Conservation (phyloP, 495 filamentous ascomycete genomes). For the Elaphomyces granulatus region DNA sequence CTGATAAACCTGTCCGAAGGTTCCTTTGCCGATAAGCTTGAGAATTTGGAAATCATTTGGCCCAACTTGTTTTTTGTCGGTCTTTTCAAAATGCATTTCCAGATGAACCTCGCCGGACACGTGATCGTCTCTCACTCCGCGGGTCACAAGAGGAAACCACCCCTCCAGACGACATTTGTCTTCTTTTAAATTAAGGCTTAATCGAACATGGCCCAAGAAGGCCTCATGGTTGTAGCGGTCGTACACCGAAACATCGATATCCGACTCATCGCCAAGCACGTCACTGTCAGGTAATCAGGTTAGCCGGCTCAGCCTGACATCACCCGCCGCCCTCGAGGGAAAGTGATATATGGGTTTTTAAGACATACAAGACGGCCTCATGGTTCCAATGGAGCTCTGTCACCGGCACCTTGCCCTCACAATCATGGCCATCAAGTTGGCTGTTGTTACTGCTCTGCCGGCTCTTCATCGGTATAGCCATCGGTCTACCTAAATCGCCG, state of each 20-base stretch:
- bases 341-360: constrained; percentile 1
- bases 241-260: constrained; percentile 89
- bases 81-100: constrained; percentile 71
- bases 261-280: constrained; percentile 81
- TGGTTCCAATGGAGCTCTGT: constrained; percentile 93
- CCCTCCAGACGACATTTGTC: constrained; percentile 58
- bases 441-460: constrained; percentile 91
- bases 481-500: constrained; percentile 63
- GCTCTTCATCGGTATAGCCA: constrained; percentile 93
- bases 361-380: constrained; percentile 80
- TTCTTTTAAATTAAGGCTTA: constrained; percentile 51
- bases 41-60: constrained; percentile 95
- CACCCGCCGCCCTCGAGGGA: constrained; percentile 2
- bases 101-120: constrained; percentile 88
- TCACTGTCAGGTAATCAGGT: constrained; percentile 44
- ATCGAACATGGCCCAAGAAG: constrained; percentile 80
- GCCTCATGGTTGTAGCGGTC: constrained; percentile 74
- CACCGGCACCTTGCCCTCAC: constrained; percentile 50
- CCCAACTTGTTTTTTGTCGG: constrained; percentile 85
- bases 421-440: constrained; percentile 51
- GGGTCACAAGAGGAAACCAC: constrained; percentile 68
- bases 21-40: constrained; percentile 94
- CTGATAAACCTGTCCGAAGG: constrained; percentile 98
- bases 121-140: constrained; percentile 48
- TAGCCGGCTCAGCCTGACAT: too few species aligned